Conservation (phyloP, 495 filamentous ascomycete species). For the Penicillium macrosclerotiorum region DNA sequence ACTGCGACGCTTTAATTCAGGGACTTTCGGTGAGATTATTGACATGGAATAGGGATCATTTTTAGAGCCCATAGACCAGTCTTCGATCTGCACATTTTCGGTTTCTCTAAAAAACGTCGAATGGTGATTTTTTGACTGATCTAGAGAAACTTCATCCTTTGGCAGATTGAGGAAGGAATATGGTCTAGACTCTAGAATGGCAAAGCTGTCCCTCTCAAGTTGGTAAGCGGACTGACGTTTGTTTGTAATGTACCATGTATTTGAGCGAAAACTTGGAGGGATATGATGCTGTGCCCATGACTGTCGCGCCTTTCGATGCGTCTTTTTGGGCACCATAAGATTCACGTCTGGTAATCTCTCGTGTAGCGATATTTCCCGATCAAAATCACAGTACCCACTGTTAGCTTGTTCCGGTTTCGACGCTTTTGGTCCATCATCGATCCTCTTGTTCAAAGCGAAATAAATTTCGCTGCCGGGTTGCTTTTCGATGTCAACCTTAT, state of each 20-base stretch:
- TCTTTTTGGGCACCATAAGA: not conserved
- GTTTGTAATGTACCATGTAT: constrained; percentile 2
- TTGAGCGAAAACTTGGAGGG: constrained; percentile 12
- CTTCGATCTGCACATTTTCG: not conserved
- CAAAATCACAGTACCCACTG: not conserved
- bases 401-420: not conserved
- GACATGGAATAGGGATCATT: too few relatives aligned
- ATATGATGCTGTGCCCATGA: constrained; percentile 19
- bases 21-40: not conserved
- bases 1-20: not conserved
- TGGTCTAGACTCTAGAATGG: too few relatives aligned
- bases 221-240: not conserved
- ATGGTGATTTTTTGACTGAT: too few relatives aligned
- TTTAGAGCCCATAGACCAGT: too few relatives aligned
- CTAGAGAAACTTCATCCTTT: not conserved
- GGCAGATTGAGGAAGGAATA: not conserved
- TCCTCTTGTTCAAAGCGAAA: too few relatives aligned
- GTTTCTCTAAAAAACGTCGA: too few relatives aligned
- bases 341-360: not conserved
- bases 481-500: constrained; percentile 43
- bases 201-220: not conserved
- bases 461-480: constrained; percentile 15
- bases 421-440: too few relatives aligned
- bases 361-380: constrained; percentile 3
- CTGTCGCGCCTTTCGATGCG: not conserved